A percentile compares a stretch with the other conserved stretches of the same genome.
Conservation (phyloP, 1,284 basidiomycete genomes). For the Ustilago xerochloae region DNA sequence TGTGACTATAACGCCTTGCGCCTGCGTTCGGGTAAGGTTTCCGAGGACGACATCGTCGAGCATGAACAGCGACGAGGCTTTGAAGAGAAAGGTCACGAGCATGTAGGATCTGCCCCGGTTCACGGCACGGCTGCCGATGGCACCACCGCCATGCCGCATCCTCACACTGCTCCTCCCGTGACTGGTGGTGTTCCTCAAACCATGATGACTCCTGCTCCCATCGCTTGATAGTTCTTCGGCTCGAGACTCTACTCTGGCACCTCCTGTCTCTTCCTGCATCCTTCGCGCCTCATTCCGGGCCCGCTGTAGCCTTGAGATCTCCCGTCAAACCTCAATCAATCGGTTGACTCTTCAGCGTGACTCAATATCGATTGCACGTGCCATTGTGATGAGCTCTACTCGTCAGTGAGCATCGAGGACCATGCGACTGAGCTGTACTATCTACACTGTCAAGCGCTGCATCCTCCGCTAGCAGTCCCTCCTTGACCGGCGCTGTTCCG, state of each 20-base stretch:
- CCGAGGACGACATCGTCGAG: slow-evolving; percentile 20
- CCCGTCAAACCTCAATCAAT: neutral
- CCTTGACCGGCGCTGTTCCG: no score
- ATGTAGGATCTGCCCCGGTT: slow-evolving; percentile 6
- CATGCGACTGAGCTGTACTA: no score
- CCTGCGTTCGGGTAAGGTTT: slow-evolving; percentile 40
- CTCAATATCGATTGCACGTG: no score
- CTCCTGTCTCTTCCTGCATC: neutral
- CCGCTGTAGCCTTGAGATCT: neutral
- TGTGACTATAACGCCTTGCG: slow-evolving; percentile 46
- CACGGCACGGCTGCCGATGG: slow-evolving; percentile 1
- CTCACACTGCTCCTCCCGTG: neutral
- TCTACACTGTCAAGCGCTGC: no score
- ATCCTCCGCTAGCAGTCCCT: no score
- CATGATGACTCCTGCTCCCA: slow-evolving; percentile 13
- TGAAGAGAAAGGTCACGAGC: slow-evolving; percentile 19
- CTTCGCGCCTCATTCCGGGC: neutral
- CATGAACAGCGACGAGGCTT: slow-evolving; percentile 6
- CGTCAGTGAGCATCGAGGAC: no score
- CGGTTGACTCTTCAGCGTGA: neutral
- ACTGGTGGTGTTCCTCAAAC: slow-evolving; percentile 1
- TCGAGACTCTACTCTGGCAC: no score
- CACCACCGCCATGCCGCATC: neutral
- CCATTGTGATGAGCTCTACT: no score
- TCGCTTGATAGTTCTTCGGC: neutral